phyloP scores from a whole-genome alignment of 257 asterid species.

The Ehretia macrophylla region DNA sequence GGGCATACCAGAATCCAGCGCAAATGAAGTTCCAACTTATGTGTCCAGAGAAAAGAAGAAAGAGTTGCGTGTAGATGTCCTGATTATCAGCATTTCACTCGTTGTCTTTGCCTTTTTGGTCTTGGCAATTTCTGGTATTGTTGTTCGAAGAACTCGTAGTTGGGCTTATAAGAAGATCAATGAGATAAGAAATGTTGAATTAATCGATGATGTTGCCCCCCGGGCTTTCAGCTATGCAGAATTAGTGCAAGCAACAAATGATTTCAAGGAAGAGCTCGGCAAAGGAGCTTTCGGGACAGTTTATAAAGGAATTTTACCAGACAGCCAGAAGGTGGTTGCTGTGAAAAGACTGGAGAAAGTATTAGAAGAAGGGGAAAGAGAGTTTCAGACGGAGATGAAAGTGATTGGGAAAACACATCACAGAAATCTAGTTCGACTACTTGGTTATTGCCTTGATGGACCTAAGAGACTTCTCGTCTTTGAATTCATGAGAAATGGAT shows the following conservation, averaged over 20 bases:
- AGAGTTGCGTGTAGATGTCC: conserved; percentile 15
- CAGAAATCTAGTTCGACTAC: conserved; percentile 42
- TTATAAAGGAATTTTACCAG: conserved; percentile 31
- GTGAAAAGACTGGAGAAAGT: conserved; percentile 46
- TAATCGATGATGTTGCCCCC: conserved; percentile 24
- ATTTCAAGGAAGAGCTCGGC: conserved; percentile 43
- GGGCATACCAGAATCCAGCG: neutral
- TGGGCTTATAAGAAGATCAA: conserved; percentile 18
- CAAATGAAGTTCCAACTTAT: neutral
- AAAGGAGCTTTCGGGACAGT: conserved; percentile 46
- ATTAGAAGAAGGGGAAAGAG: conserved; percentile 33
- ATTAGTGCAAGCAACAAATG: conserved; percentile 31
- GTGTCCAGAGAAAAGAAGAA: conserved; percentile 1
- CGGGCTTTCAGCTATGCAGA: conserved; percentile 29
- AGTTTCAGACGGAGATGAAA: conserved; percentile 45
- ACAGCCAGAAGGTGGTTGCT: conserved; percentile 24
- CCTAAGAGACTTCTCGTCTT: conserved; percentile 38
- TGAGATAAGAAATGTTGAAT: conserved; percentile 3
- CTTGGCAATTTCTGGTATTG: conserved; percentile 20
- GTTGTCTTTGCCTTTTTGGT: conserved; percentile 17
- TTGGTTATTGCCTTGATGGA: conserved; percentile 51
- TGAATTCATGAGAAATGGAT: conserved; percentile 56
- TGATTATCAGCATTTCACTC: conserved; percentile 22
- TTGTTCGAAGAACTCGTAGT: neutral
- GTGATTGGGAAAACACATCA: conserved; percentile 50